Conservation (phyloP, 345 rosid species). For the Angophora floribunda region DNA sequence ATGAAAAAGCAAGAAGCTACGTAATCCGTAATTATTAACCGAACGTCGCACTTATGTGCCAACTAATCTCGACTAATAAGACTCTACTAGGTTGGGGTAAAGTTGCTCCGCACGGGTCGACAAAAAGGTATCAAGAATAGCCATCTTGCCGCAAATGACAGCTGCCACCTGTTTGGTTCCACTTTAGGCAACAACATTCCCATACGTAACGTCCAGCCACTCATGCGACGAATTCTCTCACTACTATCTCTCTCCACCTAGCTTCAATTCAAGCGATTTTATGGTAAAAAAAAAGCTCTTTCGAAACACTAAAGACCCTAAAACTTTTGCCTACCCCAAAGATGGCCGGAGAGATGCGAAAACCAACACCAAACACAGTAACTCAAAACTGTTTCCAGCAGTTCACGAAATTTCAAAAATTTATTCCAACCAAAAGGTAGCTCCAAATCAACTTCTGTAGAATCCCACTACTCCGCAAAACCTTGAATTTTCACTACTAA, state of each 20-base stretch:
- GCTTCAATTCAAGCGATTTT: background rate
- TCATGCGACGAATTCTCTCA: background rate
- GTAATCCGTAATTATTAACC: background rate
- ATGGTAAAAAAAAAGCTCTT: background rate
- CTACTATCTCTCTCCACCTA: background rate
- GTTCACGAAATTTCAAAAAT: background rate
- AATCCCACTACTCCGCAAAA: too few relatives aligned
- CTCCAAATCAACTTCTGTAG: background rate
- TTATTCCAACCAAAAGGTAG: fast-evolving
- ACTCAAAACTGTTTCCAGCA: background rate
- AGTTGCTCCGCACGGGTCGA: background rate
- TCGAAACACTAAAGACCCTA: background rate
- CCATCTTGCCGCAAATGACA: background rate
- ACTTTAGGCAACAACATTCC: background rate
- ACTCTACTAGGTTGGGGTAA: background rate
- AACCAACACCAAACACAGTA: background rate
- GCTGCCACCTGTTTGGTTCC: background rate
- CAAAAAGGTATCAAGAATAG: background rate
- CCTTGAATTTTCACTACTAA: background rate
- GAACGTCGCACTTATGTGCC: background rate
- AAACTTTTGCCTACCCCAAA: background rate
- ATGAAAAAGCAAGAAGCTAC: background rate
- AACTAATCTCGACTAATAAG: background rate
- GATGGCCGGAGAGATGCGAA: background rate
- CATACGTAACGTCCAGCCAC: background rate